phyloP scores from a whole-genome alignment of 2,329 filamentous ascomycete species.

The Aspergillus sp. region DNA sequence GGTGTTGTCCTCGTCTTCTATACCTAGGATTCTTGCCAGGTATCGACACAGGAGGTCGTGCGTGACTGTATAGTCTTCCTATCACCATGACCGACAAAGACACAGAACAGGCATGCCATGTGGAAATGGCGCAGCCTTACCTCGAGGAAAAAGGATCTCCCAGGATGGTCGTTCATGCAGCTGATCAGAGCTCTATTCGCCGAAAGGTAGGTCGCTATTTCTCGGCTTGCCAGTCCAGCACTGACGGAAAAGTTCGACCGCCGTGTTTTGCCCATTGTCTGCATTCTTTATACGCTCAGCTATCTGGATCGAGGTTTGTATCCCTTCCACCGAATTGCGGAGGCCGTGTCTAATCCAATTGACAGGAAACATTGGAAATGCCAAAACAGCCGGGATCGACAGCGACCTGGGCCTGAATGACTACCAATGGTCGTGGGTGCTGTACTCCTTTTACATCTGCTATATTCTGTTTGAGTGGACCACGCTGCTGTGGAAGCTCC shows the following conservation, averaged over 20 bases:
- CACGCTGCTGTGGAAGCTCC: constrained; percentile 23
- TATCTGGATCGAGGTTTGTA: constrained; percentile 23
- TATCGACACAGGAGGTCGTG: no score
- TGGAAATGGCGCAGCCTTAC: background rate
- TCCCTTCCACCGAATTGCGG: no score
- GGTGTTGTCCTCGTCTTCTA: no score
- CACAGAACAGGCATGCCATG: background rate
- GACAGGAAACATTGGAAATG: constrained; percentile 24
- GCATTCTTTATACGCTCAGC: constrained; percentile 22
- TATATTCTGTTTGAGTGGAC: constrained; percentile 28
- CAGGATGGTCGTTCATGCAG: background rate
- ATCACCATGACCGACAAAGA: background rate
- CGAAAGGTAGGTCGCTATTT: background rate
- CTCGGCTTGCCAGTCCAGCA: background rate
- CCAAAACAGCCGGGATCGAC: constrained; percentile 23
- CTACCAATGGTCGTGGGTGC: constrained; percentile 23
- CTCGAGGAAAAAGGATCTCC: background rate
- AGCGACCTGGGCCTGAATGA: constrained; percentile 18
- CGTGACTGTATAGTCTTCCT: no score
- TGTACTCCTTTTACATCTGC: constrained; percentile 26
- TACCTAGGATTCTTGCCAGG: no score
- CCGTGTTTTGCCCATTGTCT: constrained; percentile 22
- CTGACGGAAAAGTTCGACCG: constrained; percentile 18
- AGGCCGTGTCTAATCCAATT: no score
- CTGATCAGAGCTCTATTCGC: background rate